phyloP scores from a whole-genome alignment of 306 rosid species.

The Spatholobus suberectus region DNA sequence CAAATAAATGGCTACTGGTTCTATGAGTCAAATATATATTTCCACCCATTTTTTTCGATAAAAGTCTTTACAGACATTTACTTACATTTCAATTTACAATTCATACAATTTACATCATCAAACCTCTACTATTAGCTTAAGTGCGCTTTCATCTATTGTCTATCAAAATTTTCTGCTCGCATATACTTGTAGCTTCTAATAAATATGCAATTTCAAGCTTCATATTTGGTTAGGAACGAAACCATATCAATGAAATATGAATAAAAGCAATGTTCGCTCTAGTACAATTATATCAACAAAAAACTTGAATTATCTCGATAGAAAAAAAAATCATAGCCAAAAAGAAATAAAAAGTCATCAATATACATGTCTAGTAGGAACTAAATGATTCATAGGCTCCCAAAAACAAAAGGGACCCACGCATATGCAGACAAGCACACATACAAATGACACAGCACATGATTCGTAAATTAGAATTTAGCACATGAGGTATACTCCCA shows the following conservation, averaged over 20 bases:
- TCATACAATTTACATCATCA: background rate
- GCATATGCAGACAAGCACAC: background rate
- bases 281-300: background rate
- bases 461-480: background rate
- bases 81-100: background rate
- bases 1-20: too few relatives aligned
- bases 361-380: background rate
- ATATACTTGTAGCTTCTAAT: background rate
- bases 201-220: background rate
- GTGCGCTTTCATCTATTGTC: background rate
- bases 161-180: background rate
- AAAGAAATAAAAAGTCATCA: background rate
- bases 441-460: background rate
- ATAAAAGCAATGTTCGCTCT: background rate
- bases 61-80: background rate
- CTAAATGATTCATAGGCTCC: background rate
- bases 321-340: background rate
- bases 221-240: background rate
- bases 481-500: background rate
- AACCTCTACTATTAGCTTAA: background rate
- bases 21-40: too few relatives aligned
- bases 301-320: background rate
- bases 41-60: too few relatives aligned
- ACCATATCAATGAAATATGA: background rate
- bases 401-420: background rate